Evolutionary conservation across 2,329 filamentous ascomycete genomes (phyloP), one percentile per base, ranked within the genome.

Genomic region (Basipetospora chlamydospora): DNA sequence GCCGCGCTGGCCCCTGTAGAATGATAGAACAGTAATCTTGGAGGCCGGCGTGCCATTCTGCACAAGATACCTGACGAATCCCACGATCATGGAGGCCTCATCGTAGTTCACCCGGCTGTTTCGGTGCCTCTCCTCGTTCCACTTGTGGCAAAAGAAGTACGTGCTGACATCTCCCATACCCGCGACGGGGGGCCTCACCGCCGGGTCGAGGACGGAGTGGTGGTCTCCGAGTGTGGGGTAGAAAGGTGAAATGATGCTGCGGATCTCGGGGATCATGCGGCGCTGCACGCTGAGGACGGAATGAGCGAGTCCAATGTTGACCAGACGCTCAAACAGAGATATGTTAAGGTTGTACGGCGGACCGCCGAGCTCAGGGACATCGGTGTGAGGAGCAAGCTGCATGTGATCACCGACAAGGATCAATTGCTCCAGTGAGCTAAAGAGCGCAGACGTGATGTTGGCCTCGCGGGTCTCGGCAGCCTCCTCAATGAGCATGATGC

Each of bases 1-100:
- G 44, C 79, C 80, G 30, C 78, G 67, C 49, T 95, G 87, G 0
- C 82, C 86, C 29, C 82, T 84, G 61, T 94, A 95, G 49, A 90
- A 94, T 0, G 85, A 88, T 34, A 95, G 56, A 3, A 94, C 61
- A 0, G 85, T 93, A 39, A 94, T 86, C 5, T 77, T 63, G 0
- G 58, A 51, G 0, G 68, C 51, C 0, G 58, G 46, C 1, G 78
- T 58, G 0, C 77, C 77, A 42, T 87, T 88, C 40, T 73, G 58
- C 1, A 78, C 52, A 0, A 95, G 69, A 47, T 94, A 81, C 18
- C 71, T 60, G 43, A 77, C 77, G 44, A 93, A 81, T 0, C 65
- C 66, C 1, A 76, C 69, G 21, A 94, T 63, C 77, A 94, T 88
- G 2, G 71, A 60, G 0, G 83, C 83, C 50, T 95, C 87, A 2